Base-by-base conservation (phyloP, 768 basidiomycete genomes). In the Trametes cinnabarina region DNA sequence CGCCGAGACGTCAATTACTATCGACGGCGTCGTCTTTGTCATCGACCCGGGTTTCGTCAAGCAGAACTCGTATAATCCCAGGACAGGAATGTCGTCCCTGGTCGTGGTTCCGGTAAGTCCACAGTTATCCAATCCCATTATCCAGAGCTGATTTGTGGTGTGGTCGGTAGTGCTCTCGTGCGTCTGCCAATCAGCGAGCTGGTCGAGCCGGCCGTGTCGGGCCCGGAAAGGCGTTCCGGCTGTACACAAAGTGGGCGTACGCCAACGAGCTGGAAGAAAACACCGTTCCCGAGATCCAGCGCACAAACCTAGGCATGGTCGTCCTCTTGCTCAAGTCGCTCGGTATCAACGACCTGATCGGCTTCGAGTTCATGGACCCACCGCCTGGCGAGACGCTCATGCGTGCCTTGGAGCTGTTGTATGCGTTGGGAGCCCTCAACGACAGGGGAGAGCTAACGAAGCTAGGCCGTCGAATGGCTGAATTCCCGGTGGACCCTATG, bases 11-110 rank as follows among this genome's bases (percentile, higher is more conserved):
- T 95, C 93, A 6, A 99, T 99, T 70, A 99, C 97, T 8, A 99
- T 99, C 64, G 97, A 98, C 53, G 97, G 97, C 26, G 97, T 99
- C 6, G 96, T 98, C 2, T 99, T 97, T 71, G 97, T 99, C 39
- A 98, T 99, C 63, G 97, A 99, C 71, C 97, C 97, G 3, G 97
- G 97, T 12, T 98, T 98, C 67, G 96, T 98, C 65, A 99, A 99
- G 77, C 97, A 99, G 70, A 98, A 99, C 71, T 90, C 94, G 39
- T 99, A 97, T 71, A 99, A 99, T 73, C 97, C 97, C 2, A 82
- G 95, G 67, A 97, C 97, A 42, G 96, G 97, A 14, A 99, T 99
- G 97, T 94, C 93, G 10, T 96, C 94, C 0, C 79, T 99, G 14
- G 85, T 94, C 14, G 94, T 99, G 32, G 95, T 98, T 50, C 97